Conservation (phyloP, 2,329 filamentous ascomycete genomes). For the Alternaria sp. region DNA sequence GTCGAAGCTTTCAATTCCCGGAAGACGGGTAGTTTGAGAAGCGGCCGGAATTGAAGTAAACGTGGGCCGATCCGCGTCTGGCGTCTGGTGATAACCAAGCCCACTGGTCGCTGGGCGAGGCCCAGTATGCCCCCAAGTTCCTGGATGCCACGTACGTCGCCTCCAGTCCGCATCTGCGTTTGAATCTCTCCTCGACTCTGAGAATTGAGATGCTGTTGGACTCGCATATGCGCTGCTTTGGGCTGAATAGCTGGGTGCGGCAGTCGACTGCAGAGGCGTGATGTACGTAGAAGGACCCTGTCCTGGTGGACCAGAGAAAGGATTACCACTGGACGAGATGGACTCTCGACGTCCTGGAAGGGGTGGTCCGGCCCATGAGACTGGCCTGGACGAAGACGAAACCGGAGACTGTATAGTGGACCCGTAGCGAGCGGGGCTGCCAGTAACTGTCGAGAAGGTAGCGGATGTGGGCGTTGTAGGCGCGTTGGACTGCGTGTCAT, state of each 20-base stretch:
- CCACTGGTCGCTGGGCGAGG: slow-evolving; percentile 72
- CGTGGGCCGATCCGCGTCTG: slow-evolving; percentile 64
- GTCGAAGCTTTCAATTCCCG: slow-evolving; percentile 92
- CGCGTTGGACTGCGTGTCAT: slow-evolving; percentile 71
- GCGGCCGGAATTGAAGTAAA: slow-evolving; percentile 61
- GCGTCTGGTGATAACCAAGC: slow-evolving; percentile 70
- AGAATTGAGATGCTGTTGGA: slow-evolving; percentile 70
- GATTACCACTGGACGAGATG: slow-evolving; percentile 76
- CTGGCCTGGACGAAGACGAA: slow-evolving; percentile 70
- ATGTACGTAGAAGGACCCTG: slow-evolving; percentile 65
- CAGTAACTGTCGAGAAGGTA: slow-evolving; percentile 77
- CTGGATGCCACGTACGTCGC: slow-evolving; percentile 89
- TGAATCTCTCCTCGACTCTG: slow-evolving; percentile 71
- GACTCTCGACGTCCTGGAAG: slow-evolving; percentile 78
- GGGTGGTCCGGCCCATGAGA: slow-evolving; percentile 74
- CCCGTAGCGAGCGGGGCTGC: slow-evolving; percentile 74
- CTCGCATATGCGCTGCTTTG: slow-evolving; percentile 67
- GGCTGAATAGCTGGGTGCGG: slow-evolving; percentile 60
- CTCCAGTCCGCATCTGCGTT: slow-evolving; percentile 78
- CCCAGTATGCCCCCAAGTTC: slow-evolving; percentile 61
- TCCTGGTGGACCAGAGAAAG: slow-evolving; percentile 72
- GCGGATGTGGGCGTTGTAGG: slow-evolving; percentile 84
- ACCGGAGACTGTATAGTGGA: slow-evolving; percentile 74
- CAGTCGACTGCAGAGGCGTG: slow-evolving; percentile 63
- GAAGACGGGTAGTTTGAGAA: slow-evolving; percentile 71